Evolutionary conservation across 108 stramenopile species (phyloP).

Genomic region (Bacterosira constricta): DNA sequence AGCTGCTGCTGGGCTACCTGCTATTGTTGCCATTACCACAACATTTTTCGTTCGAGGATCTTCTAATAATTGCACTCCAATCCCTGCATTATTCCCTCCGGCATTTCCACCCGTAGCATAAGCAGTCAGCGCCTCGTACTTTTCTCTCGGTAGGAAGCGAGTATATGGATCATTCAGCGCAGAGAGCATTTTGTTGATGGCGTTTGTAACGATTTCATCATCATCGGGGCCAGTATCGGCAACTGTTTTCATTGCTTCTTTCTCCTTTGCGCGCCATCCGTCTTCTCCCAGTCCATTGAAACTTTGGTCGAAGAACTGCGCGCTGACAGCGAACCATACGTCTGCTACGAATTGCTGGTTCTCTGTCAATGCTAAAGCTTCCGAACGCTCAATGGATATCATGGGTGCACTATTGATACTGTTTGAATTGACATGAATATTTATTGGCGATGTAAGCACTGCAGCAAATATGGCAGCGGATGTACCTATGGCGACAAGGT

Average conservation of each 20-base stretch:
- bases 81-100: constrained; percentile 43
- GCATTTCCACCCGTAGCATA: constrained; percentile 36
- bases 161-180: constrained; percentile 64
- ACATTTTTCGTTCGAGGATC: constrained; percentile 43
- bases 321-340: constrained; percentile 58
- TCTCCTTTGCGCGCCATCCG: constrained; percentile 49
- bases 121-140: constrained; percentile 50
- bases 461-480: background rate
- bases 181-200: constrained; percentile 48
- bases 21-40: constrained; percentile 38
- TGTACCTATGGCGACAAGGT: background rate
- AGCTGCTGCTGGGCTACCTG: constrained; percentile 43
- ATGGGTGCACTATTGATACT: background rate
- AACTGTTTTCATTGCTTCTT: constrained; percentile 43
- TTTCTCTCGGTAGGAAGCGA: constrained; percentile 42
- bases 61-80: constrained; percentile 59
- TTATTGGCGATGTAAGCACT: background rate
- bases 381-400: background rate
- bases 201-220: constrained; percentile 29
- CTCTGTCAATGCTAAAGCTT: constrained; percentile 24
- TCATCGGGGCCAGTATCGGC: constrained; percentile 61
- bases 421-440: background rate
- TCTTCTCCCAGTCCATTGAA: constrained; percentile 60
- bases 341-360: constrained; percentile 59
- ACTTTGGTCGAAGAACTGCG: constrained; percentile 56